Percentiles rank a stretch among this genome's conserved stretches.
Evolutionary conservation across 2,329 filamentous ascomycete species (phyloP).

Genomic region (Penicillium sp.): DNA sequence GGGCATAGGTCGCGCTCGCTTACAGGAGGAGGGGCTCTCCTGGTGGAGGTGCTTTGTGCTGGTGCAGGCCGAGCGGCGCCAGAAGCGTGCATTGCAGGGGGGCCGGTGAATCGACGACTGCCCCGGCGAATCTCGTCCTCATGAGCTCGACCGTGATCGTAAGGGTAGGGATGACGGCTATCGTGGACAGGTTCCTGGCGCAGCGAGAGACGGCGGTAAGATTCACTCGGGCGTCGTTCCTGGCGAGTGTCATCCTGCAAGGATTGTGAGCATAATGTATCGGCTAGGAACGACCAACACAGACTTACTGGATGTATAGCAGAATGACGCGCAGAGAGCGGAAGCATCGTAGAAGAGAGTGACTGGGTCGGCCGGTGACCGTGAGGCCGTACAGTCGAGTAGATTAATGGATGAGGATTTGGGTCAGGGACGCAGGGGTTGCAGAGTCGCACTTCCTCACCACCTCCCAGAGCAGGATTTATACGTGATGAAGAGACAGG

Average conservation of each 20-base stretch:
- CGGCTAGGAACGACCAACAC: neutral
- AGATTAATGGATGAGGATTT: conserved; percentile 53
- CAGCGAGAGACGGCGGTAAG: conserved; percentile 21
- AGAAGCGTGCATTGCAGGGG: neutral
- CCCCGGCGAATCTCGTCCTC: neutral
- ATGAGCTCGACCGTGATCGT: neutral
- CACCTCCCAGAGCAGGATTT: conserved; percentile 58
- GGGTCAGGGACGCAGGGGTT: conserved; percentile 72
- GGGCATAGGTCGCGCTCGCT: conserved; percentile 49
- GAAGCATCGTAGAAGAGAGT: conserved; percentile 17
- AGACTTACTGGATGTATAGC: conserved; percentile 3
- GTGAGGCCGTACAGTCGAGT: conserved; percentile 23
- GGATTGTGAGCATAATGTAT: neutral
- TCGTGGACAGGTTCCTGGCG: conserved; percentile 8
- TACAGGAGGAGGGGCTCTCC: conserved; percentile 19
- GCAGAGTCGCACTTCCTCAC: conserved; percentile 67
- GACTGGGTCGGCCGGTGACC: conserved; percentile 23
- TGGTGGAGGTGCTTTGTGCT: neutral
- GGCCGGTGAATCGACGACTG: neutral
- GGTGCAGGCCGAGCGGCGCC: neutral
- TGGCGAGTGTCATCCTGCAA: conserved; percentile 7
- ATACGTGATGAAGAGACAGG: conserved; percentile 25
- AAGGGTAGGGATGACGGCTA: neutral
- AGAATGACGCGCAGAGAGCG: neutral
- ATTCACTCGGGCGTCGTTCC: conserved; percentile 27